phyloP scores from a whole-genome alignment of 1,139 yeast species.

The Suhomyces terraborum region DNA sequence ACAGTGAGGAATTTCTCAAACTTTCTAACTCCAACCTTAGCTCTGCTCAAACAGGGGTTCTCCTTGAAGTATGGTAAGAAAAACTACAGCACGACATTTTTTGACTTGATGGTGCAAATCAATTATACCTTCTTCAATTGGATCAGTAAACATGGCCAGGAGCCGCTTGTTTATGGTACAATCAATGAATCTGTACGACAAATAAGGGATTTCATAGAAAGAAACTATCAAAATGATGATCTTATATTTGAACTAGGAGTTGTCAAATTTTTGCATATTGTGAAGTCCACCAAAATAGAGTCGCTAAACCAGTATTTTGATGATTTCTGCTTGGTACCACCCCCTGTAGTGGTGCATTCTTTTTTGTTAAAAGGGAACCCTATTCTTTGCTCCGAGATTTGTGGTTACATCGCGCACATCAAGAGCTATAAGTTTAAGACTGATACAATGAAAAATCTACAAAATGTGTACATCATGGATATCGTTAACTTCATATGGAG shows the following conservation, averaged over 20 bases:
- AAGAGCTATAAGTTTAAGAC: conserved; percentile 37
- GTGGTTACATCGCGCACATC: conserved; percentile 50
- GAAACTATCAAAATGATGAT: conserved; percentile 1
- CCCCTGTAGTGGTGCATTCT: conserved; percentile 40
- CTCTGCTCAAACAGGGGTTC: not conserved
- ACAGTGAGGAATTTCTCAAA: conserved; percentile 1
- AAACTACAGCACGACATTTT: not conserved
- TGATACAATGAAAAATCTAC: conserved; percentile 35
- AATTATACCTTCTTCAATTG: conserved; percentile 8
- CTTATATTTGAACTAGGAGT: conserved; percentile 3
- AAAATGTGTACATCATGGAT: conserved; percentile 61
- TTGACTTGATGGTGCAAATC: conserved; percentile 8
- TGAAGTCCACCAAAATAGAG: conserved; percentile 15
- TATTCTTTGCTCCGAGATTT: conserved; percentile 45
- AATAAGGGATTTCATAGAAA: conserved; percentile 12
- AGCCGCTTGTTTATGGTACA: conserved; percentile 5
- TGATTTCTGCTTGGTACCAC: conserved; percentile 30
- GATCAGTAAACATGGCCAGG: not conserved
- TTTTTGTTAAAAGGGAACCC: conserved; percentile 45
- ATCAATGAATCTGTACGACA: conserved; percentile 14
- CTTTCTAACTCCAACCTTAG: conserved; percentile 7
- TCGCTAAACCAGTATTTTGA: conserved; percentile 17
- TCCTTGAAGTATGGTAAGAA: not conserved
- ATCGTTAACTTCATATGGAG: conserved; percentile 65
- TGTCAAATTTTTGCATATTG: conserved; percentile 15